These are phyloP conservation scores for Phaeosphaeria sp. DNA, from an alignment of 2,329 filamentous ascomycete species.

Conservation along the genomic window DNA sequence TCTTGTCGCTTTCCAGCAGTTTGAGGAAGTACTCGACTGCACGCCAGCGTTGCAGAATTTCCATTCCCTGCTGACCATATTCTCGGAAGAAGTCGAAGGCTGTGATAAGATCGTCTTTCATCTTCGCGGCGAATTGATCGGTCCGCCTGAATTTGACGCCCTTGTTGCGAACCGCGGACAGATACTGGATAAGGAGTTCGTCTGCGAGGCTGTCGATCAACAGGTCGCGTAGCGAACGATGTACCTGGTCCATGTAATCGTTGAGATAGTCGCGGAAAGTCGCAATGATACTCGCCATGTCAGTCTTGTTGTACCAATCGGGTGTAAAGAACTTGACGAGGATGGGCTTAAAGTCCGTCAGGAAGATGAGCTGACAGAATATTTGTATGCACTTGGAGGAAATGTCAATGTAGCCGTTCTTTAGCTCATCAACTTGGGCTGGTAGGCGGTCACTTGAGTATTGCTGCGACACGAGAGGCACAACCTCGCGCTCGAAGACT, in stretches of 20 bases:
- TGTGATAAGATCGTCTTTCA: slow-evolving; percentile 89
- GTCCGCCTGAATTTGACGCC: slow-evolving; percentile 84
- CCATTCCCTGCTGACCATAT: slow-evolving; percentile 57
- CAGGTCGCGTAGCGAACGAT: slow-evolving; percentile 87
- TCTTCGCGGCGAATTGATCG: slow-evolving; percentile 90
- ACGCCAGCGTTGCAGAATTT: slow-evolving; percentile 90
- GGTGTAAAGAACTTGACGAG: slow-evolving; percentile 90
- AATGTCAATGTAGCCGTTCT: slow-evolving; percentile 93
- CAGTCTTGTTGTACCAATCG: slow-evolving; percentile 84
- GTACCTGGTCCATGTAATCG: slow-evolving; percentile 84
- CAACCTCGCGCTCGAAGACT: slow-evolving; percentile 83
- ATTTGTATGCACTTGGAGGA: slow-evolving; percentile 90
- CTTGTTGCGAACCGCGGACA: slow-evolving; percentile 85
- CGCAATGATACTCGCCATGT: slow-evolving; percentile 91
- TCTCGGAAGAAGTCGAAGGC: slow-evolving; percentile 88
- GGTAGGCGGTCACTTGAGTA: slow-evolving; percentile 74
- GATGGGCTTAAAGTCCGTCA: slow-evolving; percentile 84
- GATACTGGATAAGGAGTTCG: slow-evolving; percentile 85
- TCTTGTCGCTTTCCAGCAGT: slow-evolving; percentile 77
- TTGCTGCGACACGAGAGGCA: slow-evolving; percentile 77
- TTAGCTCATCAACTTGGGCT: slow-evolving; percentile 74
- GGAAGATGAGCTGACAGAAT: slow-evolving; percentile 87
- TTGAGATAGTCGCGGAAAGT: slow-evolving; percentile 94
- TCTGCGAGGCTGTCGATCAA: slow-evolving; percentile 93
- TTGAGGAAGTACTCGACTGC: slow-evolving; percentile 84